Percentiles rank a stretch among this genome's conserved stretches.
These are phyloP conservation scores for Penicillium maclennaniae DNA, from an alignment of 495 filamentous ascomycete genomes.

Conservation along the genomic window DNA sequence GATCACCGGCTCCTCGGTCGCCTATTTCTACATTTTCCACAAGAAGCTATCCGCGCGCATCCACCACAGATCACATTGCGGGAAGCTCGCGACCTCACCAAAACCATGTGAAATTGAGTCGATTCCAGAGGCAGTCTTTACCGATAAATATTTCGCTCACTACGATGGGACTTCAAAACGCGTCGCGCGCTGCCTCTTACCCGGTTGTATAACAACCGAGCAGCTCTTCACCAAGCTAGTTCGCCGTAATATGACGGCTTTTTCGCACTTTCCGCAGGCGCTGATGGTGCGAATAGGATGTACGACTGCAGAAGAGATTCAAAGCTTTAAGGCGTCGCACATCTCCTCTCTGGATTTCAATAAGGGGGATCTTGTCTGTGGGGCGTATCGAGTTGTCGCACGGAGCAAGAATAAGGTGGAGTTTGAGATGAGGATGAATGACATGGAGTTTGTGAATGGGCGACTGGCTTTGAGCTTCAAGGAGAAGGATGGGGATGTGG, in stretches of 20 bases:
- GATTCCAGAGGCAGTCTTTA: constrained; percentile 20
- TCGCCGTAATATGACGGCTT: constrained; percentile 35
- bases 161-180: constrained; percentile 26
- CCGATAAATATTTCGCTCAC: constrained; percentile 18
- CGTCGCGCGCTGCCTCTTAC: constrained; percentile 20
- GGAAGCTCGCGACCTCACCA: constrained; percentile 11
- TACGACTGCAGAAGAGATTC: constrained; percentile 8
- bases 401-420: constrained; percentile 27
- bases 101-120: constrained; percentile 20
- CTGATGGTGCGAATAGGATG: constrained; percentile 20
- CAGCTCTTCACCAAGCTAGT: constrained; percentile 27
- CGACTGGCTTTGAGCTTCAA: constrained; percentile 26
- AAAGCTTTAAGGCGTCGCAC: constrained; percentile 25
- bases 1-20: constrained; percentile 18
- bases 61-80: constrained; percentile 17
- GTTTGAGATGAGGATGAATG: constrained; percentile 25
- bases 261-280: constrained; percentile 31
- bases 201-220: constrained; percentile 4
- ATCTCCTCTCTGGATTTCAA: constrained; percentile 28
- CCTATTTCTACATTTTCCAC: constrained; percentile 27
- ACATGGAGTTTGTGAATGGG: constrained; percentile 21
- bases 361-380: constrained; percentile 33
- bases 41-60: constrained; percentile 19
- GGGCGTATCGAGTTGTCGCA: constrained; percentile 28
- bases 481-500: constrained; percentile 14